These are phyloP conservation scores for Dissophora globulifera DNA, from an alignment of 192 early-diverging fungal genomes.

Conservation along the genomic window DNA sequence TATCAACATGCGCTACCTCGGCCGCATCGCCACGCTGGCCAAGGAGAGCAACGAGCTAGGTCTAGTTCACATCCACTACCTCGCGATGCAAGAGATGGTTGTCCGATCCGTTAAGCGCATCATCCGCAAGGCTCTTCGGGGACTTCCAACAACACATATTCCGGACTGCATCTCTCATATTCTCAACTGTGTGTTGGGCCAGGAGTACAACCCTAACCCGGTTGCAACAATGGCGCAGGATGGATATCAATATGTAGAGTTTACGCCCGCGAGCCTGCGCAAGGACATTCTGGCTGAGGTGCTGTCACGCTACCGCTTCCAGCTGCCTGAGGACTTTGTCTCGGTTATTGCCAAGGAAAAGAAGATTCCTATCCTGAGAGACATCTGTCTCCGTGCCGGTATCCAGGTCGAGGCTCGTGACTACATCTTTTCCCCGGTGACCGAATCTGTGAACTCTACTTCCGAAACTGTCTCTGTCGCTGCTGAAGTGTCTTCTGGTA, in stretches of 20 bases:
- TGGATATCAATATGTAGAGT: constrained; percentile 55
- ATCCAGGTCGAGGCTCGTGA: constrained; percentile 85
- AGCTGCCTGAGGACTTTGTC: constrained; percentile 66
- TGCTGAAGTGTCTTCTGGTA: constrained; percentile 8
- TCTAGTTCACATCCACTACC: constrained; percentile 65
- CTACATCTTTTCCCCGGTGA: constrained; percentile 68
- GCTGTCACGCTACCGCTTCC: constrained; percentile 78
- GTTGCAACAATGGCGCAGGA: constrained; percentile 56
- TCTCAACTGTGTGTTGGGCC: constrained; percentile 82
- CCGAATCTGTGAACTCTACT: constrained; percentile 49
- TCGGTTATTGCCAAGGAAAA: constrained; percentile 55
- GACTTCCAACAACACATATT: constrained; percentile 66
- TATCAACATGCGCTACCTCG: constrained; percentile 98
- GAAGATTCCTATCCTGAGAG: constrained; percentile 79
- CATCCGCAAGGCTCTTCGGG: constrained; percentile 72
- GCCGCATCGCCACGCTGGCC: constrained; percentile 74
- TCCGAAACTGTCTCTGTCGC: constrained; percentile 20
- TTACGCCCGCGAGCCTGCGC: constrained; percentile 74
- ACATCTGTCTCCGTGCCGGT: constrained; percentile 85
- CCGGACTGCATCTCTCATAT: constrained; percentile 80
- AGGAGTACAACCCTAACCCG: constrained; percentile 66
- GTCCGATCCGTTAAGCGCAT: constrained; percentile 88
- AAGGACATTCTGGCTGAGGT: constrained; percentile 72
- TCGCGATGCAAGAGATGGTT: constrained; percentile 90
- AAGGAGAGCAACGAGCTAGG: constrained; percentile 66